Conservation (phyloP, 148 eudicot species). For the Chenopodium quinoa region DNA sequence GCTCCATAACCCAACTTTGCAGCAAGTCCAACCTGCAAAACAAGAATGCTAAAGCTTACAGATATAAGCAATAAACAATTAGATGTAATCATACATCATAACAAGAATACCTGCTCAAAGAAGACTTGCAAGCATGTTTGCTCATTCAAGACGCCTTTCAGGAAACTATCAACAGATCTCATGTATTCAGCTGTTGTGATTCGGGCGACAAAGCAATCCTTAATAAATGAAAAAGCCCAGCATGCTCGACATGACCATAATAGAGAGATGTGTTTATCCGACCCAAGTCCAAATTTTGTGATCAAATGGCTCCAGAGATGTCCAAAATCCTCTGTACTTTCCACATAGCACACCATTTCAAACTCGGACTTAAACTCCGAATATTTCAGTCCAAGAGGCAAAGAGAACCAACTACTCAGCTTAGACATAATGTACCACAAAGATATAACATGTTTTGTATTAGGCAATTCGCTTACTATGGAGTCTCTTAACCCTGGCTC, state of each 20-base stretch:
- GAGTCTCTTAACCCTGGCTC: conserved; percentile 59
- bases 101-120: conserved; percentile 58
- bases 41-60: conserved; percentile 11
- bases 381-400: conserved; percentile 49
- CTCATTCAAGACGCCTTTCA: conserved; percentile 46
- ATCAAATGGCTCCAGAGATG: conserved; percentile 58
- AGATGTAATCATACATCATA: neutral
- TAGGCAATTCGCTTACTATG: conserved; percentile 47
- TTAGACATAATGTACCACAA: conserved; percentile 52
- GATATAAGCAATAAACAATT: neutral
- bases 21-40: conserved; percentile 42
- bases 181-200: conserved; percentile 39
- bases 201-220: conserved; percentile 57
- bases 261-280: conserved; percentile 54
- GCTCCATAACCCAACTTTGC: conserved; percentile 29
- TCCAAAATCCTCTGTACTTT: conserved; percentile 57
- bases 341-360: conserved; percentile 46
- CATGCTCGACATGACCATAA: conserved; percentile 45
- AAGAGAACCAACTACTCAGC: conserved; percentile 64
- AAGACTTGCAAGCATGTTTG: conserved; percentile 51
- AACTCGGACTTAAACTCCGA: conserved; percentile 60
- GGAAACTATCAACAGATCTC: conserved; percentile 40
- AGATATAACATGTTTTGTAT: conserved; percentile 53
- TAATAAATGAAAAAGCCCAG: conserved; percentile 54
- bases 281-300: conserved; percentile 49